Evolutionary conservation across 1,284 basidiomycete genomes (phyloP).

Genomic region (Moesziomyces globuligerus): DNA sequence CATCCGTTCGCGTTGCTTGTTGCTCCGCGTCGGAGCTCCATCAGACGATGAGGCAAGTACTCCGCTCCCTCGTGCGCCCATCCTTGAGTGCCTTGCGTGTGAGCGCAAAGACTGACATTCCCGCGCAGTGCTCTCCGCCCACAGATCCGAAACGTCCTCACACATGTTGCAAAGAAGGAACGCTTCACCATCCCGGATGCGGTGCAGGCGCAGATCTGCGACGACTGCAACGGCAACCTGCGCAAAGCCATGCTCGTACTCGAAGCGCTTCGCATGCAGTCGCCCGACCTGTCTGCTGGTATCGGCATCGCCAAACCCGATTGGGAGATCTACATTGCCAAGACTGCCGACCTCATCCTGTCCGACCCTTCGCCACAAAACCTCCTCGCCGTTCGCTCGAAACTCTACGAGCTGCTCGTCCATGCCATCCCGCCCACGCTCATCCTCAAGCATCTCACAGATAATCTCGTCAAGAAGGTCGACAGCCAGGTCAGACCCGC

Average conservation of each 20-base stretch:
- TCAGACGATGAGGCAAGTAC: constrained; percentile 72
- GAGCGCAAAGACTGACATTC: not conserved
- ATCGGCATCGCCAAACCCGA: constrained; percentile 87
- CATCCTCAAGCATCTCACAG: constrained; percentile 71
- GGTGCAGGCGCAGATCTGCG: constrained; percentile 78
- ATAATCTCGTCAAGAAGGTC: constrained; percentile 83
- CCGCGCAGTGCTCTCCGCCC: not conserved
- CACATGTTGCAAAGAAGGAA: constrained; percentile 82
- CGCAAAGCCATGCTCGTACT: constrained; percentile 93
- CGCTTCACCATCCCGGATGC: constrained; percentile 82
- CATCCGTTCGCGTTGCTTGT: constrained; percentile 91
- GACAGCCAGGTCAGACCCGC: constrained; percentile 71
- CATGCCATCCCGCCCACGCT: constrained; percentile 95
- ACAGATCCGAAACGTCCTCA: constrained; percentile 83
- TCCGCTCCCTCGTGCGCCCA: too few relatives aligned
- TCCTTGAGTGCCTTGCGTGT: too few relatives aligned
- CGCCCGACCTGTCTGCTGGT: constrained; percentile 71
- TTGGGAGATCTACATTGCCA: constrained; percentile 97
- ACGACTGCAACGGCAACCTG: constrained; percentile 87
- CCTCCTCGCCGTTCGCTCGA: constrained; percentile 89
- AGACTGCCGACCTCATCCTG: constrained; percentile 93
- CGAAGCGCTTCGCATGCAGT: constrained; percentile 88
- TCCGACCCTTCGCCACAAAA: constrained; percentile 89
- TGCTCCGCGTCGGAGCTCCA: constrained; percentile 92
- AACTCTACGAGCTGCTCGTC: constrained; percentile 93